Evolutionary conservation across 352 stramenopile genomes (phyloP), one percentile per base, ranked within the genome.

Genomic region (Albugo candida): DNA sequence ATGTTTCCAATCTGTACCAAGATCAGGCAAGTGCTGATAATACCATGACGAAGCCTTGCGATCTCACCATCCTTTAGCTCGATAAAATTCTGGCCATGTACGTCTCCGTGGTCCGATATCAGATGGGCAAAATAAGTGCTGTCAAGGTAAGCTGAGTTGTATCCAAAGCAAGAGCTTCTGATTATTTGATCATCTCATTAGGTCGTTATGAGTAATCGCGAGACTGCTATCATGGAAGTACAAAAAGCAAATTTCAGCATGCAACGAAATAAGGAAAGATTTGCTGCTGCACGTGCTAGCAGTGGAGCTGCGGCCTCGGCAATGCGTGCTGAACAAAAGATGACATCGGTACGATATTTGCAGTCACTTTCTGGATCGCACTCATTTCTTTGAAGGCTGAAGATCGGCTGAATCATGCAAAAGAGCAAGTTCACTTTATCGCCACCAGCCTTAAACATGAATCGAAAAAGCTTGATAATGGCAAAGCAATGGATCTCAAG

Each of bases 191-290:
- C 5, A 27, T 10, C 27, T 48, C 16, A 54, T 12, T 24, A 89
- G 78, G 68, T 75, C 14, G 78, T 92, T 17, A 84, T 92, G 65
- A 72, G 66, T 55, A 92, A 92, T 55, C 78, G 78, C 0, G 75
- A 92, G 45, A 78, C 73, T 16, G 78, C 78, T 24, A 88, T 92
- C 39, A 53, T 82, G 18, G 78, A 92, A 58, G 78, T 92, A 2
- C 75, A 89, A 47, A 68, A 87, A 70, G 75, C 78, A n/a, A 92
- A 84, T 59, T 72, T 74, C 5, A 88, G 72, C 47, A 92, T 92
- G 78, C 78, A 92, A 49, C 60, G 78, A 36, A 92, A 92, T 55
- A 92, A 92, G 62, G 78, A 92, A 51, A 65, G 76, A 0, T 92
- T 92, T 55, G 78, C 78, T 14, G 78, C 78, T 48, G 78, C 78